Conservation (phyloP, 2,329 filamentous ascomycete species). For the Penicillium sp. region DNA sequence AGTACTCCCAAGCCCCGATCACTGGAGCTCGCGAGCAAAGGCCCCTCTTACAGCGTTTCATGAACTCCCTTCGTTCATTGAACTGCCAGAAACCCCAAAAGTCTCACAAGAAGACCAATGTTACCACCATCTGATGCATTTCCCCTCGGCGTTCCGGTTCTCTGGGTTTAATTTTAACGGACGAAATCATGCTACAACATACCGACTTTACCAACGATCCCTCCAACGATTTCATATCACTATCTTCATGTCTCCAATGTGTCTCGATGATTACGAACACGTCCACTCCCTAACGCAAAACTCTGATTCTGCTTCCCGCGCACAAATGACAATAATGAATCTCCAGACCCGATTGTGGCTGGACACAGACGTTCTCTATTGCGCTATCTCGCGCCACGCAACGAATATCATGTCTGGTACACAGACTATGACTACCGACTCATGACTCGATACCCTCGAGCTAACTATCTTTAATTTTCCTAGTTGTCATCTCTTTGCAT, state of each 20-base stretch:
- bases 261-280: slow-evolving; percentile 16
- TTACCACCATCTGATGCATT: slow-evolving; percentile 19
- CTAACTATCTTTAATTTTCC: slow-evolving; percentile 13
- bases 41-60: slow-evolving; percentile 23
- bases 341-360: slow-evolving; percentile 5
- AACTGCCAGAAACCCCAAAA: slow-evolving; percentile 22
- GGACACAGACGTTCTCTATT: slow-evolving; percentile 8
- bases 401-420: slow-evolving; percentile 2
- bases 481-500: background rate
- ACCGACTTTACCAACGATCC: slow-evolving; percentile 14
- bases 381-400: slow-evolving; percentile 3
- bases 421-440: slow-evolving; percentile 7
- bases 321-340: slow-evolving; percentile 18
- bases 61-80: slow-evolving; percentile 23
- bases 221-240: slow-evolving; percentile 14
- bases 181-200: slow-evolving; percentile 2
- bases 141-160: slow-evolving; percentile 17
- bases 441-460: slow-evolving; percentile 12
- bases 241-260: slow-evolving; percentile 10
- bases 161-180: background rate
- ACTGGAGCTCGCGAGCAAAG: slow-evolving; percentile 13
- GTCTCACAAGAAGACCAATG: slow-evolving; percentile 16
- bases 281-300: slow-evolving; percentile 7
- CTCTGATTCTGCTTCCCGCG: background rate
- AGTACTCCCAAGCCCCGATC: slow-evolving; percentile 27